A percentile compares a stretch with the other conserved stretches of the same genome.
Conservation (phyloP, 108 stramenopile species). For the Chaetoceros muelleri region DNA sequence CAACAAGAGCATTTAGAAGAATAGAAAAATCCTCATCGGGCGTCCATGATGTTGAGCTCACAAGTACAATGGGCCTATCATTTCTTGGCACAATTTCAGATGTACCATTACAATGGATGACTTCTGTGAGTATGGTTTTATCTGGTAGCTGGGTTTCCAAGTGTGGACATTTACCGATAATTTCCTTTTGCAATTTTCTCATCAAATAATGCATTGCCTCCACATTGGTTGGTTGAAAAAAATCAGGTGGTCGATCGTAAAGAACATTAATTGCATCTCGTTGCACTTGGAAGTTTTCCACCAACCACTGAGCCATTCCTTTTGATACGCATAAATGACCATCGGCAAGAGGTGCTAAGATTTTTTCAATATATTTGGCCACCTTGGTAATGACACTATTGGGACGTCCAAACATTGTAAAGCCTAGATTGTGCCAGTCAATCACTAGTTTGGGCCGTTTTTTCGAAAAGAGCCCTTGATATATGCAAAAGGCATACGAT, state of each 20-base stretch:
- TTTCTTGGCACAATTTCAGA: slow-evolving; percentile 22
- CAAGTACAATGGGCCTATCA: slow-evolving; percentile 78
- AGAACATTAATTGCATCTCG: slow-evolving; percentile 41
- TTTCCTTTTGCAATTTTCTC: slow-evolving; percentile 18
- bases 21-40: slow-evolving; percentile 97
- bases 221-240: slow-evolving; percentile 59
- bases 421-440: slow-evolving; percentile 98
- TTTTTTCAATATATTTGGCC: slow-evolving; percentile 53
- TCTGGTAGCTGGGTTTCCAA: slow-evolving; percentile 6
- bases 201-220: slow-evolving; percentile 72
- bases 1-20: slow-evolving; percentile 72
- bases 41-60: slow-evolving; percentile 95
- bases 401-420: slow-evolving; percentile 76
- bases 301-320: slow-evolving; percentile 81
- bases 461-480: slow-evolving; percentile 4
- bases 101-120: slow-evolving; percentile 1
- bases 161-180: slow-evolving; percentile 16
- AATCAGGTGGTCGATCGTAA: slow-evolving; percentile 83
- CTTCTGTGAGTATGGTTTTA: slow-evolving; percentile 58
- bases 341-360: slow-evolving; percentile 65
- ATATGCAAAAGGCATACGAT: slow-evolving; percentile 39
- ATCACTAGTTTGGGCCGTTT: slow-evolving; percentile 67
- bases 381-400: slow-evolving; percentile 19
- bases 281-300: slow-evolving; percentile 43
- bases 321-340: slow-evolving; percentile 87